Percentiles rank a stretch among this genome's conserved stretches.
Conservation (phyloP, 257 asterid genomes). For the Knoxia roxburghii region DNA sequence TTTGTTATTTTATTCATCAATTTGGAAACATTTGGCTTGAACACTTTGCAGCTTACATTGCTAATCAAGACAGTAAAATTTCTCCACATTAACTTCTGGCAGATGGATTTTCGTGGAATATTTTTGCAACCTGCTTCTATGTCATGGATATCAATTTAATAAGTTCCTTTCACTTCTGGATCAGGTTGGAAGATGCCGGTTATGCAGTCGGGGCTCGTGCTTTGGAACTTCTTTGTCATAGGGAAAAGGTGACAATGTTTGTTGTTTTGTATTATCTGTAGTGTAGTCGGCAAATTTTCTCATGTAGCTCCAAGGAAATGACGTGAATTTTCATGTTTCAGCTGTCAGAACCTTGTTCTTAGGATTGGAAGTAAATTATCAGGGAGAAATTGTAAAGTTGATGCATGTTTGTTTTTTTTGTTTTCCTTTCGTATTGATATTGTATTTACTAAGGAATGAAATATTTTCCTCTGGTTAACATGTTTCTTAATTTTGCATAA, state of each 20-base stretch:
- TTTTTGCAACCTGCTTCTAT: neutral
- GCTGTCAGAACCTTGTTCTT: neutral
- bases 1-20: neutral
- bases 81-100: neutral
- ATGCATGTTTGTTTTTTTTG: neutral
- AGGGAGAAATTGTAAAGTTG: neutral
- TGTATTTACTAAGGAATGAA: neutral
- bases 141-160: neutral
- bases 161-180: slow-evolving; percentile 8
- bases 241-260: slow-evolving; percentile 58
- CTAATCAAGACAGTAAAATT: neutral
- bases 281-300: neutral
- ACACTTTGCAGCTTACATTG: neutral
- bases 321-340: neutral
- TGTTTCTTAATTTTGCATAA: neutral
- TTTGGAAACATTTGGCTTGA: neutral
- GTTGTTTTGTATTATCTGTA: neutral
- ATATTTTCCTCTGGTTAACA: neutral
- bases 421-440: no score
- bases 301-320: neutral
- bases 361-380: neutral
- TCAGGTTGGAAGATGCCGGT: slow-evolving; percentile 84
- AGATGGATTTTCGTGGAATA: neutral
- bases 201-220: slow-evolving; percentile 75
- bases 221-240: slow-evolving; percentile 76